phyloP scores from a whole-genome alignment of 2,329 filamentous ascomycete genomes.

The Fusarium verrucosum region DNA sequence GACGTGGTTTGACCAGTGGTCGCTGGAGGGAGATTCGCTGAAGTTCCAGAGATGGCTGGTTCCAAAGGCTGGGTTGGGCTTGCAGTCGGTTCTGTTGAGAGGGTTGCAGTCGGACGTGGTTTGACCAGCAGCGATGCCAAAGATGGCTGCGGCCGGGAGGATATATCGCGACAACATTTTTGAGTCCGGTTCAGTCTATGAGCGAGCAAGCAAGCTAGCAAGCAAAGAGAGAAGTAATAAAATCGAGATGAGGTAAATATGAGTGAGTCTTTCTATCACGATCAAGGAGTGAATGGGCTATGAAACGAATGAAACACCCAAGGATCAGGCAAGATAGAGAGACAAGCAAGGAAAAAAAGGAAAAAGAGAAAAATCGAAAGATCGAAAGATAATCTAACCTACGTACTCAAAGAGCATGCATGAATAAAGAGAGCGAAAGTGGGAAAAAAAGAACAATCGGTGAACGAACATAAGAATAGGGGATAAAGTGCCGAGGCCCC shows the following conservation, averaged over 20 bases:
- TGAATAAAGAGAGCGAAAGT: not conserved
- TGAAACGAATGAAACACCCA: conserved; percentile 33
- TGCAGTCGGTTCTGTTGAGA: conserved; percentile 71
- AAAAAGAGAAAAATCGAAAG: conserved; percentile 3
- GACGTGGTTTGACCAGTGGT: conserved; percentile 71
- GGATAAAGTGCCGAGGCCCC: conserved; percentile 9
- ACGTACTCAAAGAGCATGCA: conserved; percentile 8
- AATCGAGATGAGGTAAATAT: conserved; percentile 12
- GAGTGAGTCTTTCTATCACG: conserved; percentile 24
- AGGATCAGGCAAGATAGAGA: conserved; percentile 12
- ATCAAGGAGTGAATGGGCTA: conserved; percentile 35
- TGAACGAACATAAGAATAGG: conserved; percentile 22
- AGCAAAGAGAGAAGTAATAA: conserved; percentile 5
- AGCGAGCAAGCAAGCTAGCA: no score
- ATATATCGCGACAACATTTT: conserved; percentile 44
- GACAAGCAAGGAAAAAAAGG: conserved; percentile 29
- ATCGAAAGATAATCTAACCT: not conserved
- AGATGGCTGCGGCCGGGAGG: conserved; percentile 50
- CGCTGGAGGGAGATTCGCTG: conserved; percentile 67
- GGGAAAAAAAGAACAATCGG: not conserved
- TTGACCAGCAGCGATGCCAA: conserved; percentile 70
- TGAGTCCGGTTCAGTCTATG: not conserved
- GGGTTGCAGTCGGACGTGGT: conserved; percentile 83
- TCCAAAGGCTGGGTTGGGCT: conserved; percentile 75
- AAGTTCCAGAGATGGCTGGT: conserved; percentile 70